Base-by-base conservation (phyloP, 2,329 filamentous ascomycete species). In the Calcarisporium arbuscula region DNA sequence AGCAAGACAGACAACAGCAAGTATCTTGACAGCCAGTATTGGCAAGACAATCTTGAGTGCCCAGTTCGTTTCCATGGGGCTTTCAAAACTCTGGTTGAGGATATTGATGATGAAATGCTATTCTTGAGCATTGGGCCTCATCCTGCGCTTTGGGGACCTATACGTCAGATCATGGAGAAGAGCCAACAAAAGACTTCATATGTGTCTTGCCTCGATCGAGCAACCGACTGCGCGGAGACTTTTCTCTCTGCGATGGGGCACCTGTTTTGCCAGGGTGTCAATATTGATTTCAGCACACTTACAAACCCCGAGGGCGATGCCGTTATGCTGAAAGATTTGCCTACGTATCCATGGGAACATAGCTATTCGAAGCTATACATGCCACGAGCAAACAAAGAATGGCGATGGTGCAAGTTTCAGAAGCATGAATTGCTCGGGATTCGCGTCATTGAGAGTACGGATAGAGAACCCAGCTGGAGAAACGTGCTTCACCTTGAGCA, bases 401-500 rank as follows among this genome's bases (percentile, higher is more conserved):
- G 31, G 40, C 28, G 32, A 16, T 32, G 16, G 8, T 46, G 55
- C 1, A 33, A 41, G 8, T 36, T 42, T 6, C 34, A 45, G 0
- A 39, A 43, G 6, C 52, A 54, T 11, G 51, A 58, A 6, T 42
- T 58, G 1, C 37, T 62, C 0, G 60, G 59, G 8, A 23, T 28
- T 3, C 52, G 52, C 3, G 35, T 51, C 17, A 34, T 47, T 17
- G 61, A 64, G 36, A 49, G 49, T 20, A 38, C 47, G 6, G 40
- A 45, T 11, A 15, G 54, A 1, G 48, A 60, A 8, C 63, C 64
- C 0, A 32, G 40, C 0, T 74, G 64, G 62, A 47, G 63, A 2
- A 66, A 65, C 28, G 29, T 65, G 3, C 42, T 71, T 1, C 47
- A 52, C 3, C 35, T 62, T 1, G 49, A 51, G 0, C 55, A 69